Conservation (phyloP, 2,329 filamentous ascomycete species). For the Phaeosphaeria sp. region DNA sequence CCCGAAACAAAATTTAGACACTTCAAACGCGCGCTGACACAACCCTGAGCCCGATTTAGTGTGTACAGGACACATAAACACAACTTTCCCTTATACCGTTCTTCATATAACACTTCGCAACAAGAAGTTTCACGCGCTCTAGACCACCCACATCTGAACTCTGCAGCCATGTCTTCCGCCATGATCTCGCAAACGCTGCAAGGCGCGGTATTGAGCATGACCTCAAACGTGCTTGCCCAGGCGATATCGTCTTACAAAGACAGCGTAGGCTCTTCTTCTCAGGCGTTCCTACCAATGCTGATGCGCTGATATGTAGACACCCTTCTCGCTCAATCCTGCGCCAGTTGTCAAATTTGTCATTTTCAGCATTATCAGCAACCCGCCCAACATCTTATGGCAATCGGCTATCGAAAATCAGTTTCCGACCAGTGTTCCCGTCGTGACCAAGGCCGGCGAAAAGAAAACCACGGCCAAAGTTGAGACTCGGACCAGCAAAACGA, state of each 20-base stretch:
- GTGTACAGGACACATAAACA: slow-evolving; percentile 3
- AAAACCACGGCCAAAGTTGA: slow-evolving; percentile 33
- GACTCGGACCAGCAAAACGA: slow-evolving; percentile 60
- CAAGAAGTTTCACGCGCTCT: neutral
- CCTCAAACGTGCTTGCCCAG: slow-evolving; percentile 79
- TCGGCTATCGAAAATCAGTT: slow-evolving; percentile 76
- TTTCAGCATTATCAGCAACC: slow-evolving; percentile 75
- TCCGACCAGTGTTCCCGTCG: slow-evolving; percentile 62
- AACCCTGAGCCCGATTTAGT: neutral
- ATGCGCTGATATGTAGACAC: slow-evolving; percentile 51
- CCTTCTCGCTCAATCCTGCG: slow-evolving; percentile 68
- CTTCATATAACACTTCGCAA: neutral
- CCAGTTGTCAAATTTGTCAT: slow-evolving; percentile 79
- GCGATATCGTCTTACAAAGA: slow-evolving; percentile 67
- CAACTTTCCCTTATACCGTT: neutral
- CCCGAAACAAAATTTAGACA: neutral
- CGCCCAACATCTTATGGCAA: slow-evolving; percentile 90
- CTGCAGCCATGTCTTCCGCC: slow-evolving; percentile 33
- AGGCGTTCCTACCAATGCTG: neutral
- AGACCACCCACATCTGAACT: neutral
- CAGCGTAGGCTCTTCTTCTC: slow-evolving; percentile 54
- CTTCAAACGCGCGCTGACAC: slow-evolving; percentile 9
- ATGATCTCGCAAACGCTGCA: slow-evolving; percentile 59
- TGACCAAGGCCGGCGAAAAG: slow-evolving; percentile 33
- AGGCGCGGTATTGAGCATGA: slow-evolving; percentile 67